Base-by-base conservation (phyloP, 202 grass and related monocot genomes). In the Saccharum hybrid region DNA sequence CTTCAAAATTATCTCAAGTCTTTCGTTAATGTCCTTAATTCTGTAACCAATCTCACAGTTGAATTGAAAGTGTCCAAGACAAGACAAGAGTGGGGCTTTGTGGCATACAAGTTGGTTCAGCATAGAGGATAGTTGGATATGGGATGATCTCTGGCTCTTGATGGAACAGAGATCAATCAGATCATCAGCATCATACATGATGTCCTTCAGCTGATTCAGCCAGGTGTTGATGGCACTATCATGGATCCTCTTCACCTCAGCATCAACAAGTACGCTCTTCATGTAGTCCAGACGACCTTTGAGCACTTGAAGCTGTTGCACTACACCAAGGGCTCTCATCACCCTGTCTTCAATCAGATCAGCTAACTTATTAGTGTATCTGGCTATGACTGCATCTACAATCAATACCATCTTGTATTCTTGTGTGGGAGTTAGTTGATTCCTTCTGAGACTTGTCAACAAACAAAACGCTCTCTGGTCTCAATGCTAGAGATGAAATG, bases 111-210 rank as follows among this genome's bases (percentile, higher is more conserved):
- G 4, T 49, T 49, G 46, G 14, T 49, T 49, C 13, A 49, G 12
- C 46, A 49, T 5, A 15, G 46, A 49, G 46, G 46, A 43, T 26
- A 10, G 18, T 1, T 42, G 68, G 0, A 0, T 45, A 71, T 19
- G n/a, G 39, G 36, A 70, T 8, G 11, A 46, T 46, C 43, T 46
- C 43, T 46, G 12, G 43, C 43, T 46, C 43, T 46, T 46, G 12
- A 46, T 1, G 3, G 43, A 46, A 14, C 43, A 46, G 11, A 46
- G 19, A 28, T 71, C 68, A 13, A 71, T 43, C 1, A 71, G 18
- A 31, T 71, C 68, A 45, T 71, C 68, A 22, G 8, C 40, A 71
- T 71, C 68, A 37, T 71, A 45, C 40, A 71, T 71, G 36, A 46
- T 42, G 26, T 71, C 68, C 26, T 71, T 71, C 40, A 68, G 26